A percentile compares a stretch with the other conserved stretches of the same genome.
phyloP scores from a whole-genome alignment of 805 yeast genomes.

The Candida mattraensis region DNA sequence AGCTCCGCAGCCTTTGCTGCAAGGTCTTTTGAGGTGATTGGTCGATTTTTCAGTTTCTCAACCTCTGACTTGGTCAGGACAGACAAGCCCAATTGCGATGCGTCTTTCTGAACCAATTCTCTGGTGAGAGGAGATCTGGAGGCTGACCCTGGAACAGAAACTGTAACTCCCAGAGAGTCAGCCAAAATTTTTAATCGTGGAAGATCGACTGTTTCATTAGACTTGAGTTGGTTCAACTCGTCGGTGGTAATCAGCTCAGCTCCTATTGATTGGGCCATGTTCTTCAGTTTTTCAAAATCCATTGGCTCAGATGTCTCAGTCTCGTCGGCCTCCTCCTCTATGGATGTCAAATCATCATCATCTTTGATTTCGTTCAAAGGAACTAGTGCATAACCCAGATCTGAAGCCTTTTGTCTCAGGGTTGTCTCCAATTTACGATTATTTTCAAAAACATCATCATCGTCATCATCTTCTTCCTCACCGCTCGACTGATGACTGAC shows the following conservation, averaged over 20 bases:
- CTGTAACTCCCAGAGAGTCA: constrained; percentile 14
- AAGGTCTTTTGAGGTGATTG: constrained; percentile 34
- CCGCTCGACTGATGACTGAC: constrained; percentile 17
- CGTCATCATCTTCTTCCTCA: constrained; percentile 12
- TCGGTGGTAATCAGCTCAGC: constrained; percentile 15
- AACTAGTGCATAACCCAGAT: constrained; percentile 36
- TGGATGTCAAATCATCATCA: constrained; percentile 24
- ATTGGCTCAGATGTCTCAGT: constrained; percentile 7
- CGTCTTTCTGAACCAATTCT: constrained; percentile 17
- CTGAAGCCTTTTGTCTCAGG: constrained; percentile 35
- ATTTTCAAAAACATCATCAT: constrained; percentile 17
- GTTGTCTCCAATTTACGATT: constrained; percentile 29
- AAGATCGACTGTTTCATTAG: constrained; percentile 7
- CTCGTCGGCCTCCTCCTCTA: constrained; percentile 27
- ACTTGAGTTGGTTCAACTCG: constrained; percentile 16
- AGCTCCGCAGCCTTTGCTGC: constrained; percentile 41
- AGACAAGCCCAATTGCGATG: constrained; percentile 33
- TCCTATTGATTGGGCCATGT: constrained; percentile 21
- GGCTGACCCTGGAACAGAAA: constrained; percentile 10
- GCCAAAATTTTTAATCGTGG: constrained; percentile 24
- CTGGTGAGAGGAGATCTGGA: constrained; percentile 4
- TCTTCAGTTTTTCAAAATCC: constrained; percentile 8
- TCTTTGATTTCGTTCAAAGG: constrained; percentile 23
- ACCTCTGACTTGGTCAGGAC: constrained; percentile 36
- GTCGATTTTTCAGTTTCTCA: constrained; percentile 28